These are phyloP conservation scores for Porphyrellus cyaneotinctus DNA, from an alignment of 768 basidiomycete genomes.

Conservation along the genomic window DNA sequence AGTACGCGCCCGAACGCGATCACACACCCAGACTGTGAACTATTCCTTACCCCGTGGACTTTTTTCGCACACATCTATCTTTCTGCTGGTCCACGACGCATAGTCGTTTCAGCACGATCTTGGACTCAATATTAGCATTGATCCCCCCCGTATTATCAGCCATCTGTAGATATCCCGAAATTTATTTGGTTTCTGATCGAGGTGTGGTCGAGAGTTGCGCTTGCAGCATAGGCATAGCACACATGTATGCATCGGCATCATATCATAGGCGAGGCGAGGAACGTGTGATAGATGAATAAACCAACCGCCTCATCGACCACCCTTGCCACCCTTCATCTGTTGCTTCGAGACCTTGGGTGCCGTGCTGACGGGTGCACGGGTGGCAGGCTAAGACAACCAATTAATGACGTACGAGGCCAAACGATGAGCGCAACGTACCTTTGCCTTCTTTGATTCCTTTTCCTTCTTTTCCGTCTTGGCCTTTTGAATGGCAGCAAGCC, in stretches of 20 bases:
- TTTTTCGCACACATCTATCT: conserved; percentile 2
- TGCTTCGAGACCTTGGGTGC: conserved; percentile 92
- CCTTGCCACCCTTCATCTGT: conserved; percentile 90
- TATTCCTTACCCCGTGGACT: conserved; percentile 10
- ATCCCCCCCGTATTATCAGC: conserved; percentile 17
- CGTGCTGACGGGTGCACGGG: conserved; percentile 46
- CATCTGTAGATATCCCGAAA: conserved; percentile 1
- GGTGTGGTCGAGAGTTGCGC: background rate
- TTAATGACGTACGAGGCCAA: conserved; percentile 2
- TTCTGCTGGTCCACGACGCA: no score
- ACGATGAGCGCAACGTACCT: conserved; percentile 40
- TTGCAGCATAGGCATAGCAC: conserved; percentile 2
- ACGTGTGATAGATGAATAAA: conserved; percentile 25
- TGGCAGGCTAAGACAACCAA: conserved; percentile 42
- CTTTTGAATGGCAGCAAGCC: conserved; percentile 84
- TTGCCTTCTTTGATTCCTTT: conserved; percentile 88
- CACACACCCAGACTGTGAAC: conserved; percentile 21
- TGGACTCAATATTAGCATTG: background rate
- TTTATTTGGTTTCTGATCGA: background rate
- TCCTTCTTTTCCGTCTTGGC: conserved; percentile 97
- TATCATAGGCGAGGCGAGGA: conserved; percentile 9
- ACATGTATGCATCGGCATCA: conserved; percentile 14
- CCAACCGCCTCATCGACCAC: conserved; percentile 51
- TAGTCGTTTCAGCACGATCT: no score
- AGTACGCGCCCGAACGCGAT: conserved; percentile 47